These are phyloP conservation scores for Hypoxylon trugodes DNA, from an alignment of 495 filamentous ascomycete species.

Conservation along the genomic window DNA sequence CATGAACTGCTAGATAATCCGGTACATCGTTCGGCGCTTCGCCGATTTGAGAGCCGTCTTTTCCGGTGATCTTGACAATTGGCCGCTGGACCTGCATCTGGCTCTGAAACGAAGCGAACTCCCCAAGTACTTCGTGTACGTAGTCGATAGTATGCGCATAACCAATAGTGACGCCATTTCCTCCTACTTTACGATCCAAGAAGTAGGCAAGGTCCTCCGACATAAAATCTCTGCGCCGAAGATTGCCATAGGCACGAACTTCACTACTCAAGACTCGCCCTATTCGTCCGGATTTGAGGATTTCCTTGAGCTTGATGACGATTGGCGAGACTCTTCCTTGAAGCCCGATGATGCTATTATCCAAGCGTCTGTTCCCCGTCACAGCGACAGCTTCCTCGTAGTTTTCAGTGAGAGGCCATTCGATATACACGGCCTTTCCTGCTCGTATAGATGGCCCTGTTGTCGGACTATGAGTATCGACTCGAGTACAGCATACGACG, in stretches of 20 bases:
- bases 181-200: slow-evolving; percentile 54
- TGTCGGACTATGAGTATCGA: slow-evolving; percentile 57
- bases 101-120: slow-evolving; percentile 48
- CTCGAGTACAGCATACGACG: slow-evolving; percentile 63
- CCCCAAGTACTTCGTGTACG: slow-evolving; percentile 56
- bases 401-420: slow-evolving; percentile 64
- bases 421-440: slow-evolving; percentile 66
- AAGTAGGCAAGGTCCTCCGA: slow-evolving; percentile 54
- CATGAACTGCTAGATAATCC: slow-evolving; percentile 58
- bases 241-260: slow-evolving; percentile 51
- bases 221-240: slow-evolving; percentile 45
- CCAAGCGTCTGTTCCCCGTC: slow-evolving; percentile 48
- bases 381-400: slow-evolving; percentile 52
- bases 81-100: slow-evolving; percentile 59
- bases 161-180: slow-evolving; percentile 61
- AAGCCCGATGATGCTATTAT: slow-evolving; percentile 60
- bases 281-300: slow-evolving; percentile 59
- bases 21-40: slow-evolving; percentile 50
- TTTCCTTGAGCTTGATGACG: slow-evolving; percentile 52
- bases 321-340: slow-evolving; percentile 58
- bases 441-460: slow-evolving; percentile 56
- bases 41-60: slow-evolving; percentile 32
- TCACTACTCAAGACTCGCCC: slow-evolving; percentile 64
- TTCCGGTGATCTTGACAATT: slow-evolving; percentile 44
- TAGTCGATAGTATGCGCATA: slow-evolving; percentile 57